These are phyloP conservation scores for Babesia divergens DNA, from an alignment of 169 alveolate species.

Conservation along the genomic window DNA sequence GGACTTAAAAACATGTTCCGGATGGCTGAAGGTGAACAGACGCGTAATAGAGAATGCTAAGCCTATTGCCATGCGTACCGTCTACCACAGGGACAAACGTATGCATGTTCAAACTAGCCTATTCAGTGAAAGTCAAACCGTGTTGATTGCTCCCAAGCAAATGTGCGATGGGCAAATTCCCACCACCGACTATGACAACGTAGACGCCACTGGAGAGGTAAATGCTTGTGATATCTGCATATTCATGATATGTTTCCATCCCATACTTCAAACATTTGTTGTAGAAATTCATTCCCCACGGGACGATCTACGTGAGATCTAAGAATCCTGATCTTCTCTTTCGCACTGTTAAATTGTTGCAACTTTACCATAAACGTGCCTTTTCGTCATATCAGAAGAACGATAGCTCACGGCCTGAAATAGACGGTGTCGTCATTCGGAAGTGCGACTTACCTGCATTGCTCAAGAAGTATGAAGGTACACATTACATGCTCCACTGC, in stretches of 20 bases:
- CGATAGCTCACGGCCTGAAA: conserved; percentile 24
- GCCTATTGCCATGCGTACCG: conserved; percentile 25
- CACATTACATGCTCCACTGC: background rate
- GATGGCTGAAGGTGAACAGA: conserved; percentile 51
- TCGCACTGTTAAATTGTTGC: conserved; percentile 1
- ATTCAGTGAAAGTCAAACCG: conserved; percentile 29
- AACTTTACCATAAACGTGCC: conserved; percentile 31
- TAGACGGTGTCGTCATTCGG: conserved; percentile 48
- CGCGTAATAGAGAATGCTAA: conserved; percentile 22
- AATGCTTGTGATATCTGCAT: too few relatives aligned
- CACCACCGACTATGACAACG: conserved; percentile 29
- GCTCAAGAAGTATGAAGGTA: conserved; percentile 35
- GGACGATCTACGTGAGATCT: conserved; percentile 33
- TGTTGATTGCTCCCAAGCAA: background rate
- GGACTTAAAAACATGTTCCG: conserved; percentile 39
- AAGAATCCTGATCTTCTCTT: conserved; percentile 10
- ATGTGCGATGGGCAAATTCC: background rate
- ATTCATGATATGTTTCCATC: background rate
- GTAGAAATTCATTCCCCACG: conserved; percentile 36
- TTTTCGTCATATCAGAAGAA: conserved; percentile 21
- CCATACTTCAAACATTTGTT: background rate
- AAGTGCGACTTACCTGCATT: background rate
- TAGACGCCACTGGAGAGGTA: conserved; percentile 39
- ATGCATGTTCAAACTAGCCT: conserved; percentile 1
- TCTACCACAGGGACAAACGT: background rate